These are phyloP conservation scores for Yarrowia keelungensis DNA, from an alignment of 805 yeast species.

Conservation along the genomic window DNA sequence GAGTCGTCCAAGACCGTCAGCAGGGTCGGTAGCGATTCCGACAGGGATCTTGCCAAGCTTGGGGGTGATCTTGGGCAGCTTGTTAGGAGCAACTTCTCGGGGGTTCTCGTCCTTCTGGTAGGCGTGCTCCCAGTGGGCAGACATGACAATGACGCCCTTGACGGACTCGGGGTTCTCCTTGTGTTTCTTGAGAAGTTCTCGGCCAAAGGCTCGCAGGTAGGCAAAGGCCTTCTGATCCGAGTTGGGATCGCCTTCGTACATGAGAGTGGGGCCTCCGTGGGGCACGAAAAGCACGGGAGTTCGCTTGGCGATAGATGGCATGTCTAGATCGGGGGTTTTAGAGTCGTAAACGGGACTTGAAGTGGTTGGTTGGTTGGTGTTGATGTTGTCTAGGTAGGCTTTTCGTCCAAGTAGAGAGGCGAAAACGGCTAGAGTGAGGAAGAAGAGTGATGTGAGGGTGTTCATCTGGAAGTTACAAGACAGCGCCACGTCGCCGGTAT, in stretches of 20 bases:
- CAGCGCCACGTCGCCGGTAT: background rate
- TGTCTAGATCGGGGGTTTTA: constrained; percentile 5
- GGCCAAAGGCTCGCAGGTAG: constrained; percentile 59
- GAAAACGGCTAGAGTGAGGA: constrained; percentile 13
- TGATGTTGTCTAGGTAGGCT: background rate
- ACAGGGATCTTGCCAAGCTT: constrained; percentile 38
- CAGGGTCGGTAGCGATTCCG: constrained; percentile 55
- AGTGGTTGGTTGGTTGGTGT: background rate
- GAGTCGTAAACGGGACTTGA: background rate
- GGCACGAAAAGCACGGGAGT: constrained; percentile 71
- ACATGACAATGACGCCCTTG: constrained; percentile 67
- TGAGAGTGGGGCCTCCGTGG: constrained; percentile 85
- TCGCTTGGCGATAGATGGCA: constrained; percentile 38
- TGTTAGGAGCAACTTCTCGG: constrained; percentile 37
- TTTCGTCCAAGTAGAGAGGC: constrained; percentile 12
- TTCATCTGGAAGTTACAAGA: background rate
- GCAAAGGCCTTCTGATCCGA: constrained; percentile 67
- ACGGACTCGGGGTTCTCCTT: constrained; percentile 55
- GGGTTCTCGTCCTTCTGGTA: constrained; percentile 37
- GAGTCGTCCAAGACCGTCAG: constrained; percentile 47
- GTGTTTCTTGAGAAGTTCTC: constrained; percentile 52
- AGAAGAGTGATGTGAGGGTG: constrained; percentile 22
- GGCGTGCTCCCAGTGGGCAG: constrained; percentile 78
- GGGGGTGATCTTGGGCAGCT: constrained; percentile 16
- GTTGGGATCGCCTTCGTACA: constrained; percentile 60